These are phyloP conservation scores for Zygoascus meyerae DNA, from an alignment of 1,139 yeast species.

Conservation along the genomic window DNA sequence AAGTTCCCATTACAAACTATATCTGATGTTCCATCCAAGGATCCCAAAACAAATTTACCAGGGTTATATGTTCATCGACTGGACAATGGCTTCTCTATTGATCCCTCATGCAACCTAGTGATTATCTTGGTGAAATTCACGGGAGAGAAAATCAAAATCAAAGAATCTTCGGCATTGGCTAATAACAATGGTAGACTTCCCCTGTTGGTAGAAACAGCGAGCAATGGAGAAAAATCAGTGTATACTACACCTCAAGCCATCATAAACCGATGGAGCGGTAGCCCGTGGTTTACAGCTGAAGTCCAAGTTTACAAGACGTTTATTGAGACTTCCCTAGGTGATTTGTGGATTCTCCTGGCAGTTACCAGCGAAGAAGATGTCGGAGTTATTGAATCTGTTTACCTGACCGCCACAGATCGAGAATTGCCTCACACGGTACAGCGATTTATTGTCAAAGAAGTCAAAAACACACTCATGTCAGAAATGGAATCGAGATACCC, in stretches of 20 bases:
- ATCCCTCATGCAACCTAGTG: slow-evolving; percentile 30
- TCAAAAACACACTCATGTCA: slow-evolving; percentile 14
- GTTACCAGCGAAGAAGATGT: slow-evolving; percentile 16
- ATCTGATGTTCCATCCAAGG: slow-evolving; percentile 22
- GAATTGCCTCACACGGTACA: slow-evolving; percentile 19
- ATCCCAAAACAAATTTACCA: not conserved
- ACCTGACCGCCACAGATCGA: slow-evolving; percentile 17
- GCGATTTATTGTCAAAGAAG: slow-evolving; percentile 15
- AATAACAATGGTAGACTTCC: slow-evolving; percentile 22
- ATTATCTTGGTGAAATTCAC: slow-evolving; percentile 20
- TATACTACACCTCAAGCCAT: slow-evolving; percentile 12
- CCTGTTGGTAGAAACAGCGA: slow-evolving; percentile 5
- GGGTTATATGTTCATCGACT: slow-evolving; percentile 26
- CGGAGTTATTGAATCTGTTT: slow-evolving; percentile 14
- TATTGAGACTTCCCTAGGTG: slow-evolving; percentile 26
- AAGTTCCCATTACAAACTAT: slow-evolving; percentile 43
- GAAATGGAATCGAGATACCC: slow-evolving; percentile 19
- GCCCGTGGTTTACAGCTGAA: slow-evolving; percentile 8
- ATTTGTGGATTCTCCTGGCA: slow-evolving; percentile 30
- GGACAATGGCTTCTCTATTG: slow-evolving; percentile 22
- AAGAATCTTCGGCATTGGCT: slow-evolving; percentile 20
- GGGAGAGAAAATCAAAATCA: slow-evolving; percentile 10
- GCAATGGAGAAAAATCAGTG: slow-evolving; percentile 10
- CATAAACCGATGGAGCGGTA: slow-evolving; percentile 8
- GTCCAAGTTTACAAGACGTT: slow-evolving; percentile 23